Percentiles rank a stretch among this genome's conserved stretches.
These are phyloP conservation scores for Phaeoacremonium minimum DNA, from an alignment of 2,329 filamentous ascomycete species.

Conservation along the genomic window DNA sequence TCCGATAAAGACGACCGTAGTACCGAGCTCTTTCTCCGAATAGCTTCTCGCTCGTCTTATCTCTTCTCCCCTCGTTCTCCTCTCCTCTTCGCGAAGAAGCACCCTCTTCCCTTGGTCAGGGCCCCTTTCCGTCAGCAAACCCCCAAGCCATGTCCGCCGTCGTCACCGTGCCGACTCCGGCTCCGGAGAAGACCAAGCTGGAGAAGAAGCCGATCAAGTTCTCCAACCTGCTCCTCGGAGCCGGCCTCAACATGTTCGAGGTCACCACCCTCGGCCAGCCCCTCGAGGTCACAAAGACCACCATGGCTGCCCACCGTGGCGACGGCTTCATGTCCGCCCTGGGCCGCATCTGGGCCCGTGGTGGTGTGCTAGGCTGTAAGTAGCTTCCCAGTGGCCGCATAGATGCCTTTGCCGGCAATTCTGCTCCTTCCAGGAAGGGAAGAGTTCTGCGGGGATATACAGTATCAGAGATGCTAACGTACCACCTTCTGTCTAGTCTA, in stretches of 20 bases:
- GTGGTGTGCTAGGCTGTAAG: conserved; percentile 92
- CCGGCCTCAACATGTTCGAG: conserved; percentile 95
- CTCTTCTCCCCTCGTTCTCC: conserved; percentile 11
- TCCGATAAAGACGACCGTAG: too few relatives aligned
- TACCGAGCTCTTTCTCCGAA: too few relatives aligned
- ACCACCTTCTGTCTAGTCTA: too few relatives aligned
- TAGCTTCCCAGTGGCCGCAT: too few relatives aligned
- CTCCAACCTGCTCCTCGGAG: conserved; percentile 93
- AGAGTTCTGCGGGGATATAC: too few relatives aligned
- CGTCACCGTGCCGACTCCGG: conserved; percentile 42
- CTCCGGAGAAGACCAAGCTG: conserved; percentile 47
- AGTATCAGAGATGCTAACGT: conserved; percentile 4
- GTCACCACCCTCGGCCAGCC: conserved; percentile 67
- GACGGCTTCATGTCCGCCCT: conserved; percentile 83
- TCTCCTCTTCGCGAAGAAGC: conserved; percentile 68
- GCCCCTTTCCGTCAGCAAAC: conserved; percentile 57
- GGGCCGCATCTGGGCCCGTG: conserved; percentile 85
- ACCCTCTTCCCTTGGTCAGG: conserved; percentile 97
- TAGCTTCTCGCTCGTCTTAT: too few relatives aligned
- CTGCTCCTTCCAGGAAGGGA: too few relatives aligned
- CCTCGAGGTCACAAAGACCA: conserved; percentile 98
- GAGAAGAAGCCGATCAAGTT: conserved; percentile 99
- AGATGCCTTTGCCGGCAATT: too few relatives aligned
- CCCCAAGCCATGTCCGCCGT: conserved; percentile 59
- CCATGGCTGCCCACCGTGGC: conserved; percentile 94